phyloP scores from a whole-genome alignment of 2,329 filamentous ascomycete genomes.

The Aspergillus fructus region DNA sequence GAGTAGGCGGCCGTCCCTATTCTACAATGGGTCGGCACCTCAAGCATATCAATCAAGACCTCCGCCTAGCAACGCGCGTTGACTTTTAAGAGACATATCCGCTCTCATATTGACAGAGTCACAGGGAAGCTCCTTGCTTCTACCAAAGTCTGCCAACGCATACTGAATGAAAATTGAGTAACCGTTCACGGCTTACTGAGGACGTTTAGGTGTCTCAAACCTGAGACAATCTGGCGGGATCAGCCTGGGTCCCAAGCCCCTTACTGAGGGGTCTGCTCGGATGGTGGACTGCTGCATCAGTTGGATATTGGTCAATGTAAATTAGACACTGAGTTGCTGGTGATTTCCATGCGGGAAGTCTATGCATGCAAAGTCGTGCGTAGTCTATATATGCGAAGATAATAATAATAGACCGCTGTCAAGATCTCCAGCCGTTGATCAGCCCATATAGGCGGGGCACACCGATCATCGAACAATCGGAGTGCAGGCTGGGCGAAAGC shows the following conservation, averaged over 20 bases:
- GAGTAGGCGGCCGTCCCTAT: background rate
- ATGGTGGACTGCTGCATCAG: background rate
- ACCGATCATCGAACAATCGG: background rate
- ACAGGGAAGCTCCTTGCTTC: background rate
- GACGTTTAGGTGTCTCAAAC: background rate
- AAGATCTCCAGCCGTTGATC: slow-evolving; percentile 1
- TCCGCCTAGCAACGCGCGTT: no score
- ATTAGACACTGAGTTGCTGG: background rate
- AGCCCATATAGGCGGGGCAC: slow-evolving; percentile 8
- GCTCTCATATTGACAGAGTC: background rate
- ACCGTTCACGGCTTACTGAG: background rate
- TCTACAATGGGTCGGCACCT: background rate
- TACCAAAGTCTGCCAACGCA: background rate
- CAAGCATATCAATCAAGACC: background rate
- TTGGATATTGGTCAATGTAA: background rate
- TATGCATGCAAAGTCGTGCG: background rate
- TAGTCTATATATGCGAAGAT: background rate
- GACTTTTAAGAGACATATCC: background rate
- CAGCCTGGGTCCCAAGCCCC: background rate
- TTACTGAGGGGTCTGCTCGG: background rate
- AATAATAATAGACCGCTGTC: background rate
- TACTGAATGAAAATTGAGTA: background rate
- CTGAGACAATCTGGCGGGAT: background rate
- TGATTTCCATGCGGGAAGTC: background rate
- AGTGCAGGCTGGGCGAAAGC: background rate